Conservation (phyloP, 345 rosid species). For the Excoecaria cochinchinensis region DNA sequence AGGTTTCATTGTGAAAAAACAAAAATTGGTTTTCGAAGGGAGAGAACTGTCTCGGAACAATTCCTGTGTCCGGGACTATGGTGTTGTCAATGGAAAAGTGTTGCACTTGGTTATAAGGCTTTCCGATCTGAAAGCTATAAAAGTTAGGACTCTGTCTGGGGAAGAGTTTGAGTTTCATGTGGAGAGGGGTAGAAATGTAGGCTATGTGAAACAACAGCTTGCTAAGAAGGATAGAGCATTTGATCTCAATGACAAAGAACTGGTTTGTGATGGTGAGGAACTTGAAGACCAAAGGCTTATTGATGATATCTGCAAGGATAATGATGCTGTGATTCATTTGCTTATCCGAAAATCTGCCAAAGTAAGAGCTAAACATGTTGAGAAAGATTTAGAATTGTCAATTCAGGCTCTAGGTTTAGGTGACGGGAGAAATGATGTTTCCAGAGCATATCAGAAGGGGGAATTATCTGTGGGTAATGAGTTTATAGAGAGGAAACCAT, state of each 20-base stretch:
- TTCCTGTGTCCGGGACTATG: constrained; percentile 50
- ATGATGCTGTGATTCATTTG: constrained; percentile 60
- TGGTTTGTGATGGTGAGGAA: constrained; percentile 69
- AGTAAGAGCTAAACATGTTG: constrained; percentile 49
- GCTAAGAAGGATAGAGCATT: constrained; percentile 47
- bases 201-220: constrained; percentile 72
- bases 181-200: constrained; percentile 64
- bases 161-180: constrained; percentile 61
- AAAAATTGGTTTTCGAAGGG: constrained; percentile 61
- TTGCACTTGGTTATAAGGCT: constrained; percentile 66
- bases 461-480: constrained; percentile 14
- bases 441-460: constrained; percentile 25
- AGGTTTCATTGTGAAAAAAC: constrained; percentile 66
- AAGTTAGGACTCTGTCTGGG: constrained; percentile 57
- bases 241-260: constrained; percentile 53
- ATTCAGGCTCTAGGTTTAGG: constrained; percentile 40
- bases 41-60: constrained; percentile 56
- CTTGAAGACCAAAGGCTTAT: constrained; percentile 78
- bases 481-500: constrained; percentile 25
- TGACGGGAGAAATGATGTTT: constrained; percentile 22
- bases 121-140: constrained; percentile 65
- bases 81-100: constrained; percentile 58
- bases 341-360: constrained; percentile 55
- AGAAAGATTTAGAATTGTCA: constrained; percentile 52
- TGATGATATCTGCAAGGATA: constrained; percentile 51